Percentiles rank a stretch among this genome's conserved stretches.
Evolutionary conservation across 352 stramenopile genomes (phyloP).

Genomic region (Phytopythium oedochilum): DNA sequence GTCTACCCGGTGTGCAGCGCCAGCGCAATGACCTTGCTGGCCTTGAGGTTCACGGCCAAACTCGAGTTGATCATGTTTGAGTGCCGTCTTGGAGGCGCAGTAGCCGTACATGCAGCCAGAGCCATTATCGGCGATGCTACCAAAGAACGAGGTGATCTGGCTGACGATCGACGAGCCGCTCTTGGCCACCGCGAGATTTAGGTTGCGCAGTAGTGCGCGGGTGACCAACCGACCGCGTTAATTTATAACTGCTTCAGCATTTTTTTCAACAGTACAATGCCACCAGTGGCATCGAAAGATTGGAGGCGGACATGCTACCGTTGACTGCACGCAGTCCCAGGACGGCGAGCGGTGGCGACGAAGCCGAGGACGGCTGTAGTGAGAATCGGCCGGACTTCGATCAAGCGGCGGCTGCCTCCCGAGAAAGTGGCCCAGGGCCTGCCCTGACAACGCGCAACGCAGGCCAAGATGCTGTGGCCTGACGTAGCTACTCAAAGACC

Average conservation of each 20-base stretch:
- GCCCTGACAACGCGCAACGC: too few species aligned
- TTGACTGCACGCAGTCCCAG: too few species aligned
- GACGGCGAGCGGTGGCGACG: too few species aligned
- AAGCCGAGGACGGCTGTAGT: too few species aligned
- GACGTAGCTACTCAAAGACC: too few species aligned
- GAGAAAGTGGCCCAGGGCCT: too few species aligned
- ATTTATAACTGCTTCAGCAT: conserved; percentile 60
- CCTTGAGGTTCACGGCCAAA: conserved; percentile 41
- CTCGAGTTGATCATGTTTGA: conserved; percentile 68
- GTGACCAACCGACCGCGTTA: conserved; percentile 58
- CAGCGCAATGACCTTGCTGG: conserved; percentile 35
- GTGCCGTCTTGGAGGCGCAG: conserved; percentile 59
- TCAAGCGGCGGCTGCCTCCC: too few species aligned
- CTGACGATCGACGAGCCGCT: conserved; percentile 27
- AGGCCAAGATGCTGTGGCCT: too few species aligned
- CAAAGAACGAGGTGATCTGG: conserved; percentile 43
- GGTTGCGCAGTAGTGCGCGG: conserved; percentile 36
- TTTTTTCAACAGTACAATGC: too few species aligned
- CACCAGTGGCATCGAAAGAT: too few species aligned
- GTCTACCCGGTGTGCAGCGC: conserved; percentile 52
- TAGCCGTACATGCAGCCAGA: conserved; percentile 48
- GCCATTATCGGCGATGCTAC: conserved; percentile 36
- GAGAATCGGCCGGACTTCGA: too few species aligned
- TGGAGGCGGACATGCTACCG: too few species aligned
- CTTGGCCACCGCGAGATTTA: conserved; percentile 29